Evolutionary conservation across 768 basidiomycete genomes (phyloP).

Genomic region (Termitomyces sp.): DNA sequence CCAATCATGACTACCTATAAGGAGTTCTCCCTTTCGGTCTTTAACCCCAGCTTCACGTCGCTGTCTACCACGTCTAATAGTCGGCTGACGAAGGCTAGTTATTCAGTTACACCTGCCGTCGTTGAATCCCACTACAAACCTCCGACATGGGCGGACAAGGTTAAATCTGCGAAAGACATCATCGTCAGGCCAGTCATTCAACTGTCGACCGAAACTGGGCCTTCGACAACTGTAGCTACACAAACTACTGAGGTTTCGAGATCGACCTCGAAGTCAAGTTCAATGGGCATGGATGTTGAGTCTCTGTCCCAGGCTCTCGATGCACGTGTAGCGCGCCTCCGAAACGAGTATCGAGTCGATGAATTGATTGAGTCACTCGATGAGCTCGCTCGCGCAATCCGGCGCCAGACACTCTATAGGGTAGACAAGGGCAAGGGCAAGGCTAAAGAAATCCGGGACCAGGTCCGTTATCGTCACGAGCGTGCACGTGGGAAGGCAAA

Average conservation of each 20-base stretch:
- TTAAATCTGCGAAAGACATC: conserved; percentile 26
- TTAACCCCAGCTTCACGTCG: conserved; percentile 42
- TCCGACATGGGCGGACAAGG: conserved; percentile 19
- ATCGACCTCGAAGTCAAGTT: conserved; percentile 18
- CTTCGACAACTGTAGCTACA: conserved; percentile 22
- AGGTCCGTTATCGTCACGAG: conserved; percentile 42
- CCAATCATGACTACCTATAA: conserved; percentile 34
- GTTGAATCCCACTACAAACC: conserved; percentile 9
- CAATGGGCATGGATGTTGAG: conserved; percentile 35
- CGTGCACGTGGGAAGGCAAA: conserved; percentile 47
- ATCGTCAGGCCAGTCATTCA: conserved; percentile 28
- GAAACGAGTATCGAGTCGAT: conserved; percentile 37
- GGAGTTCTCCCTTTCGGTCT: conserved; percentile 47
- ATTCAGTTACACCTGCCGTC: conserved; percentile 5
- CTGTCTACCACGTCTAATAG: conserved; percentile 24
- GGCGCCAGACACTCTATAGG: conserved; percentile 39
- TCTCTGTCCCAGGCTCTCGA: conserved; percentile 46
- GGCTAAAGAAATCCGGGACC: conserved; percentile 36
- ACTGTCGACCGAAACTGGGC: conserved; percentile 21
- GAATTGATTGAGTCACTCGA: conserved; percentile 58
- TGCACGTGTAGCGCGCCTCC: conserved; percentile 35
- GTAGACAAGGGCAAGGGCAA: conserved; percentile 45
- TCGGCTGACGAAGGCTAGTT: conserved; percentile 12
- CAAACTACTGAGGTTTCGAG: conserved; percentile 9
- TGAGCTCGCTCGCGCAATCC: conserved; percentile 45